These are phyloP conservation scores for Hypoxylon crocopeplum DNA, from an alignment of 495 filamentous ascomycete genomes.

Conservation along the genomic window DNA sequence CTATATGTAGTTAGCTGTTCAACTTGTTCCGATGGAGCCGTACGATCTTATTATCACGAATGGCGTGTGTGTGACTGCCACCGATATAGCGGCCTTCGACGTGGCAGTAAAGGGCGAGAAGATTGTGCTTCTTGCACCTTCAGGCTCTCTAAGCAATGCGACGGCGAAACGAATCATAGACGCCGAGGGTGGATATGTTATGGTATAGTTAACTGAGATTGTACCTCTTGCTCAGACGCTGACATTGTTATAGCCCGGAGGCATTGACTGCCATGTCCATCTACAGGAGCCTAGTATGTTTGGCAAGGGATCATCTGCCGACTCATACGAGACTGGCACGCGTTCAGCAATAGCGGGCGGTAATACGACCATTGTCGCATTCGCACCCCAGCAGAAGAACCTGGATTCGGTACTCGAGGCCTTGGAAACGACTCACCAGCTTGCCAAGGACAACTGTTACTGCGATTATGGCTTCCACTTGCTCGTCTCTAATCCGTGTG, in stretches of 20 bases:
- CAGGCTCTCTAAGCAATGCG: slow-evolving; percentile 38
- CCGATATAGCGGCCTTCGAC: slow-evolving; percentile 6
- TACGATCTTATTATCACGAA: slow-evolving; percentile 15
- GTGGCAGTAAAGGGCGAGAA: slow-evolving; percentile 44
- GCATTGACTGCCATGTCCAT: slow-evolving; percentile 56
- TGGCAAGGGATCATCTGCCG: slow-evolving; percentile 57
- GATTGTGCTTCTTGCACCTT: slow-evolving; percentile 53
- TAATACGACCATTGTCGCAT: slow-evolving; percentile 66
- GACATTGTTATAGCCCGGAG: slow-evolving; percentile 40
- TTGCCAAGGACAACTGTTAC: slow-evolving; percentile 56
- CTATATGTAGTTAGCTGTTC: slow-evolving; percentile 1
- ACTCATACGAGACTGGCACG: slow-evolving; percentile 62
- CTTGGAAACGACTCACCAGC: slow-evolving; percentile 55
- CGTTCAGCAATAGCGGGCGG: slow-evolving; percentile 65
- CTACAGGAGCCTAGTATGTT: slow-evolving; percentile 52
- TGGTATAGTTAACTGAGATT: slow-evolving; percentile 34
- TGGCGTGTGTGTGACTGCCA: slow-evolving; percentile 10
- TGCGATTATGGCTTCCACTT: slow-evolving; percentile 69
- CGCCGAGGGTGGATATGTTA: slow-evolving; percentile 58
- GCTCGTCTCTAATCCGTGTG: slow-evolving; percentile 60
- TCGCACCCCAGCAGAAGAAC: slow-evolving; percentile 61
- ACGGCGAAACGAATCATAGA: slow-evolving; percentile 49
- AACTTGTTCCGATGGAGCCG: slow-evolving; percentile 8
- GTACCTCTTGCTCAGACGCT: not conserved
- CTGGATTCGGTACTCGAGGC: slow-evolving; percentile 57